Evolutionary conservation across 2,329 filamentous ascomycete genomes (phyloP).

Genomic region (Neocucurbitaria cava): DNA sequence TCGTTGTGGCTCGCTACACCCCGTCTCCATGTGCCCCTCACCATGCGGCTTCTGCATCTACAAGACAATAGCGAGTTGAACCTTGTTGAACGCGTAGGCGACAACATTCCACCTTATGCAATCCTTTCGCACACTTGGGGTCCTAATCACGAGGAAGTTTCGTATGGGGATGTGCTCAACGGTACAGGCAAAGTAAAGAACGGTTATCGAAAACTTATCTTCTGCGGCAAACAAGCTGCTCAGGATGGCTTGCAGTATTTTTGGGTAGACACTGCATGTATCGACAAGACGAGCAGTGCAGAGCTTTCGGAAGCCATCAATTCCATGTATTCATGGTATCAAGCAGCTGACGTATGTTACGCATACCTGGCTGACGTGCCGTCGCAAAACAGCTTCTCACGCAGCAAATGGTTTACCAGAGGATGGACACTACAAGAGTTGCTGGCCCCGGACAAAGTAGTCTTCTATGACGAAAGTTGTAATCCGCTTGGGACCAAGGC

Average conservation of each 20-base stretch:
- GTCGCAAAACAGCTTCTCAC: not conserved
- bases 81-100: slow-evolving; percentile 18
- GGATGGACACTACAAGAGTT: slow-evolving; percentile 28
- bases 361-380: slow-evolving; percentile 13
- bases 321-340: slow-evolving; percentile 18
- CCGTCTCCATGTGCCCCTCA: too few species aligned
- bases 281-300: slow-evolving; percentile 18
- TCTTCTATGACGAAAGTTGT: slow-evolving; percentile 14
- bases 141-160: slow-evolving; percentile 20
- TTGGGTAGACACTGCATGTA: slow-evolving; percentile 4
- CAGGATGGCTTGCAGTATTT: slow-evolving; percentile 18
- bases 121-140: slow-evolving; percentile 30
- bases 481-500: slow-evolving; percentile 3
- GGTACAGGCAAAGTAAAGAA: slow-evolving; percentile 17
- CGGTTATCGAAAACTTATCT: slow-evolving; percentile 17
- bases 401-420: slow-evolving; percentile 20
- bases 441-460: slow-evolving; percentile 14
- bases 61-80: slow-evolving; percentile 17
- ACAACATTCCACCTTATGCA: slow-evolving; percentile 20
- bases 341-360: slow-evolving; percentile 14
- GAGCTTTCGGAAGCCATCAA: slow-evolving; percentile 15
- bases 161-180: slow-evolving; percentile 17
- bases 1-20: too few species aligned
- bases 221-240: slow-evolving; percentile 13
- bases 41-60: slow-evolving; percentile 25